phyloP scores from a whole-genome alignment of 495 filamentous ascomycete genomes.

The Annulohypoxylon maeteangense region DNA sequence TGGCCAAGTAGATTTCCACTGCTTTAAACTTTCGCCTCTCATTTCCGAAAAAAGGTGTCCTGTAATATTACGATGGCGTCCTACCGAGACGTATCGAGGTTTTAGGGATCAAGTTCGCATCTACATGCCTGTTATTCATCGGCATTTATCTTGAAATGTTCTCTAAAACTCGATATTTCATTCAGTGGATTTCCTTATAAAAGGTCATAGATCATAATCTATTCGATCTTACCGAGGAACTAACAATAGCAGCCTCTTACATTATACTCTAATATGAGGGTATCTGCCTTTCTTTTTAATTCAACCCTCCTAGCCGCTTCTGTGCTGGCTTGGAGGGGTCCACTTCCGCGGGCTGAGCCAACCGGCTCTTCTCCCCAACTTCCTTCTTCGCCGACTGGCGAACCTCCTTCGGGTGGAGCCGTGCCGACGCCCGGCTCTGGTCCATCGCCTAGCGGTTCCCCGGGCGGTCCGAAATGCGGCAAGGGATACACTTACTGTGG shows the following conservation, averaged over 20 bases:
- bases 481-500: slow-evolving; percentile 59
- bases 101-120: not conserved
- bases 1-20: not conserved
- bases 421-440: not conserved
- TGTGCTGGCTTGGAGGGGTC: slow-evolving; percentile 24
- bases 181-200: slow-evolving; percentile 7
- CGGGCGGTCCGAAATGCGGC: slow-evolving; percentile 49
- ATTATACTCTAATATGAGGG: slow-evolving; percentile 18
- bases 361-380: not conserved
- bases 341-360: slow-evolving; percentile 15
- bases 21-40: slow-evolving; percentile 26
- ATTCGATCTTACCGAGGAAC: not conserved
- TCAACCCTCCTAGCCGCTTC: slow-evolving; percentile 29
- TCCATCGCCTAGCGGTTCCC: slow-evolving; percentile 22
- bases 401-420: slow-evolving; percentile 7
- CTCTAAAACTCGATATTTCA: not conserved
- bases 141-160: not conserved
- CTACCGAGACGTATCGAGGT: slow-evolving; percentile 26
- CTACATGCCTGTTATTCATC: not conserved
- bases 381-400: not conserved
- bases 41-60: slow-evolving; percentile 30
- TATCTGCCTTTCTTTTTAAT: slow-evolving; percentile 3
- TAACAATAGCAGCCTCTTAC: not conserved
- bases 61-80: slow-evolving; percentile 27
- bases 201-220: slow-evolving; percentile 15